Percentiles rank a stretch among this genome's conserved stretches.
phyloP scores from a whole-genome alignment of 2,329 filamentous ascomycete genomes.

The Capronia coronata region DNA sequence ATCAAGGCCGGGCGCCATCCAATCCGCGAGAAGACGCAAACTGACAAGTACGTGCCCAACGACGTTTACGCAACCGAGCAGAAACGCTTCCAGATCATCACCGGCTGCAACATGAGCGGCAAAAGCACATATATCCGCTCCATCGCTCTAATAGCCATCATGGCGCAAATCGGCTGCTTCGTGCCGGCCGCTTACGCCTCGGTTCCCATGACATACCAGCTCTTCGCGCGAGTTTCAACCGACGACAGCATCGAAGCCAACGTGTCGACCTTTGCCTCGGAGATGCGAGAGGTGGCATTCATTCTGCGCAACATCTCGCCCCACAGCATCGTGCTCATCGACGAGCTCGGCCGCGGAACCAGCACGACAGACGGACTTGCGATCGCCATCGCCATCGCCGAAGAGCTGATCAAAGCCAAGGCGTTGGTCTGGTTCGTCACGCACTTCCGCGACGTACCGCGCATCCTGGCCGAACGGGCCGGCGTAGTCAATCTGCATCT shows the following conservation, averaged over 20 bases:
- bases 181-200: conserved; percentile 79
- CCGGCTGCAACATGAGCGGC: conserved; percentile 96
- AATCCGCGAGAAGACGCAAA: conserved; percentile 66
- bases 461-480: conserved; percentile 64
- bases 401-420: conserved; percentile 72
- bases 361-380: conserved; percentile 81
- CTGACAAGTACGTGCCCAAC: conserved; percentile 71
- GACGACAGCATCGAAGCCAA: conserved; percentile 87
- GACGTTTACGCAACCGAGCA: conserved; percentile 79
- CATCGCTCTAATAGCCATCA: conserved; percentile 75
- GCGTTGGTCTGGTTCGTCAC: conserved; percentile 89
- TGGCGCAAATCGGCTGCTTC: conserved; percentile 90
- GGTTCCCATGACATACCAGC: conserved; percentile 70
- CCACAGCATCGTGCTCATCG: conserved; percentile 73
- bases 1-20: conserved; percentile 72
- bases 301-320: conserved; percentile 77
- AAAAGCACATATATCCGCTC: conserved; percentile 93
- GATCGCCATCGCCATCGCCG: conserved; percentile 83
- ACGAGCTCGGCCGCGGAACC: conserved; percentile 87
- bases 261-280: conserved; percentile 83
- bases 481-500: conserved; percentile 82
- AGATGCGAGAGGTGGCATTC: conserved; percentile 95
- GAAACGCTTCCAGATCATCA: conserved; percentile 83
- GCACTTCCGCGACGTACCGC: conserved; percentile 78
- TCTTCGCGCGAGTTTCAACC: conserved; percentile 82